Evolutionary conservation across 2,329 filamentous ascomycete genomes (phyloP).

Genomic region (Ophidiomyces ophidiicola): DNA sequence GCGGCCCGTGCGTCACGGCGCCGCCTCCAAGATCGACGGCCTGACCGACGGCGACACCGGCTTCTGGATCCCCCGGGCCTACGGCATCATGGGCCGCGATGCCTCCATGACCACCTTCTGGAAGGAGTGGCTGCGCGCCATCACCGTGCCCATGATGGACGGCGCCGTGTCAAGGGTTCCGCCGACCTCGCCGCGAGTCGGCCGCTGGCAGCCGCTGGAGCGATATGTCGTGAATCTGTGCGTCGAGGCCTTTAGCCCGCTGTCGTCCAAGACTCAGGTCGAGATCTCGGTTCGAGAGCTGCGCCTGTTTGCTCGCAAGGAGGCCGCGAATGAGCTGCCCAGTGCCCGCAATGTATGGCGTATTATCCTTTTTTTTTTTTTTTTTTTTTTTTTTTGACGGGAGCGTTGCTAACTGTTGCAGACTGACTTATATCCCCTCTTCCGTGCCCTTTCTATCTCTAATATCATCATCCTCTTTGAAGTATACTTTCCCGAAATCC

Average conservation of each 20-base stretch:
- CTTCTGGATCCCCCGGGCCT: slow-evolving; percentile 88
- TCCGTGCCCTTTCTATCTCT: slow-evolving; percentile 75
- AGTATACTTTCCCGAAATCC: slow-evolving; percentile 18
- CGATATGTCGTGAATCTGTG: slow-evolving; percentile 95
- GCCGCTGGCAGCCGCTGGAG: slow-evolving; percentile 91
- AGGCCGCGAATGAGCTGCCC: slow-evolving; percentile 83
- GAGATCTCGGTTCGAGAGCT: slow-evolving; percentile 83
- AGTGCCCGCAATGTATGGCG: slow-evolving; percentile 58
- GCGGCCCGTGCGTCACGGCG: slow-evolving; percentile 80
- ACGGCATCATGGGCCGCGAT: slow-evolving; percentile 82
- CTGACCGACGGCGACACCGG: slow-evolving; percentile 90
- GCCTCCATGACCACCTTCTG: slow-evolving; percentile 75
- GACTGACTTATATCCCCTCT: slow-evolving; percentile 84
- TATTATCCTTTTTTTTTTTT: background rate
- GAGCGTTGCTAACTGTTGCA: slow-evolving; percentile 17
- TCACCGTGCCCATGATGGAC: slow-evolving; percentile 92
- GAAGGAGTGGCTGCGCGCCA: slow-evolving; percentile 94
- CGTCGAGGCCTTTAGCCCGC: slow-evolving; percentile 82
- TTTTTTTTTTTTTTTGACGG: too few species aligned
- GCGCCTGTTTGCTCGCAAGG: slow-evolving; percentile 81
- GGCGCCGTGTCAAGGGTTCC: slow-evolving; percentile 72
- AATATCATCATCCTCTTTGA: slow-evolving; percentile 91
- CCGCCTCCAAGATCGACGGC: slow-evolving; percentile 93
- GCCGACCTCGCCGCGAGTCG: slow-evolving; percentile 75
- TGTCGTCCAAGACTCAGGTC: slow-evolving; percentile 89